Conservation (phyloP, 2,329 filamentous ascomycete species). For the Penicillium sp. region DNA sequence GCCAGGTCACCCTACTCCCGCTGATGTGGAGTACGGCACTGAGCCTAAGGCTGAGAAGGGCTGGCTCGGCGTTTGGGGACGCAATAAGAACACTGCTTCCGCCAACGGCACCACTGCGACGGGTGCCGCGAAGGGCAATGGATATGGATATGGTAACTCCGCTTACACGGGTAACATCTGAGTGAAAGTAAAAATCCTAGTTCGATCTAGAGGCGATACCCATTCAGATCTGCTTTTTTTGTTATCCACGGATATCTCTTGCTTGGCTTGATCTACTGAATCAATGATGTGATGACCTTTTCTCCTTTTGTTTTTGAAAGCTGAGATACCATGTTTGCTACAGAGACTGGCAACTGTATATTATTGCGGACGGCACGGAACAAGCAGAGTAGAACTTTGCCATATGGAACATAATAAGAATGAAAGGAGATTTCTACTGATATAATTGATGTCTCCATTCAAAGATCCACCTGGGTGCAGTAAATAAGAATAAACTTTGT, state of each 20-base stretch:
- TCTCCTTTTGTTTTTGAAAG: conserved; percentile 9
- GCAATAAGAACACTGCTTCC: conserved; percentile 22
- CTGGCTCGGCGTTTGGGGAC: conserved; percentile 23
- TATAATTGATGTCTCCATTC: background rate
- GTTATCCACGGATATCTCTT: background rate
- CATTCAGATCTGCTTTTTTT: background rate
- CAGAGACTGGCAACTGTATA: conserved; percentile 12
- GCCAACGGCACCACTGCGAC: background rate
- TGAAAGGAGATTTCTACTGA: background rate
- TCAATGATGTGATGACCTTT: conserved; percentile 20
- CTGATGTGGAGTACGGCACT: conserved; percentile 35
- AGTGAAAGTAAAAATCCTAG: background rate
- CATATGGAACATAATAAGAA: background rate
- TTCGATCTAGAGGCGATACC: background rate
- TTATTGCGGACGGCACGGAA: background rate
- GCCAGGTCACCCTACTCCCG: conserved; percentile 41
- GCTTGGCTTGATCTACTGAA: background rate
- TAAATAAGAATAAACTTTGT: background rate
- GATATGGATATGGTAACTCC: conserved; percentile 33
- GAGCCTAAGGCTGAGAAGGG: conserved; percentile 20
- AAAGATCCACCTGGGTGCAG: background rate
- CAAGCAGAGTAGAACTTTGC: background rate
- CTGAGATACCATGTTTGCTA: conserved; percentile 23
- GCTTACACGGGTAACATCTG: conserved; percentile 35
- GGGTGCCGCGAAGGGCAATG: conserved; percentile 9